Base-by-base conservation (phyloP, 2,329 filamentous ascomycete species). In the Lasiodiplodia gonubiensis region DNA sequence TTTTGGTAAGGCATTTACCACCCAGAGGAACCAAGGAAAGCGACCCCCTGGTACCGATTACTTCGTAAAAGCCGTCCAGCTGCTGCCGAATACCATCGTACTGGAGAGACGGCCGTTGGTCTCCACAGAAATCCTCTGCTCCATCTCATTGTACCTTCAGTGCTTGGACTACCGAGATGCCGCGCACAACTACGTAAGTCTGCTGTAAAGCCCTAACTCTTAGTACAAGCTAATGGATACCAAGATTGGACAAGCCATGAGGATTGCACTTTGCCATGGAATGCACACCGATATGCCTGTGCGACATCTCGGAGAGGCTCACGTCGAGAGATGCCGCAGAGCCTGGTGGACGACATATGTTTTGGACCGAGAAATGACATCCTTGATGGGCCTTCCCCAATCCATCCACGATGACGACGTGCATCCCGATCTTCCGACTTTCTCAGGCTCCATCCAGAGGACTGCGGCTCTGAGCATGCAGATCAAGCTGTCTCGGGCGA, bases 321-420 rank as follows among this genome's bases (percentile, higher is more conserved):
- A 79, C 1, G 80, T 84, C 0, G 79, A 86, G 68, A 74, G 85
- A 61, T 83, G 80, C 63, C 81, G 83, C 1, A 80, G 80, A 39
- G 77, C 84, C 11, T 87, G 84, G 84, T 86, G 84, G 84, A 86
- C 85, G 0, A 78, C 85, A 0, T 86, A 85, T 49, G 77, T 86
- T 1, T 73, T 86, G 0, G 85, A 86, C 64, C 79, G 84, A 2
- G 80, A 86, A 69, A 85, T 86, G 79, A 84, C 83, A 1, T 84
- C 83, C 0, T 69, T 86, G 2, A 85, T 86, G 81, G 85, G 85
- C 0, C 69, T 85, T 0, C 85, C 85, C 0, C 79, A 82, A 54
- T 81, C 82, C 0, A 77, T 86, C 2, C 76, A 78, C 23, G 84
- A 86, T 48, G 81, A 85, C n/a, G 82, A 86, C 51, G 80, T 88